Evolutionary conservation across 2,329 filamentous ascomycete genomes (phyloP), one percentile per base, ranked within the genome.

Genomic region (Sporothrix humicola): DNA sequence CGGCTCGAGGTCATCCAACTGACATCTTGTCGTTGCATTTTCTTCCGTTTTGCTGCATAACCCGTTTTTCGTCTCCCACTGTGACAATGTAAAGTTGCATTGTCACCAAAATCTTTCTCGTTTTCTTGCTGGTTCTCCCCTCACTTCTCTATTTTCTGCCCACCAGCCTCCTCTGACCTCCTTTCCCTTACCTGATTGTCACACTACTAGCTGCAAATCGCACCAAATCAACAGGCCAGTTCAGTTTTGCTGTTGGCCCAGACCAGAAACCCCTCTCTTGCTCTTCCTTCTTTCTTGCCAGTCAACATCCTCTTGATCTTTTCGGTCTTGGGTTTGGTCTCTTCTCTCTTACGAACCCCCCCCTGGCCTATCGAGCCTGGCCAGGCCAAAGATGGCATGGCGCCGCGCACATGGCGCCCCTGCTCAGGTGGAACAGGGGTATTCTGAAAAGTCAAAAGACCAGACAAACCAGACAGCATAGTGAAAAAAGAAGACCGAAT

Each of bases 371-470:
- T 17, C 58, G 17, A 48, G n/a, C 42, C 61, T 26, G 61, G 61
- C n/a, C 54, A 56, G 52, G 54, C 72, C 74, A 54, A 74, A 73
- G 65, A 63, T 20, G 66, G 66, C 72, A 72, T 74, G 74, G 74
- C 26, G 66, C 61, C 61, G 59, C 48, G 71, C 74, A 75, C 74
- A 74, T 74, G 74, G 74, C 74, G 66, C 63, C 74, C 74, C 71
- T 73, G 73, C 68, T n/a, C 23, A 10, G 31, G 71, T 61, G 71
- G 69, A 61, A 58, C 48, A 63, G 23, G 50, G 44, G 54, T 31
- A n/a, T 23, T 26, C 37, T 58, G 15, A n/a, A 17, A 56, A 50
- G 9, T 26, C 17, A 17, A 54, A 42, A 44, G 56, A 58, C 23
- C 58, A 52, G 8, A n/a, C 20, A 42, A n/a, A 54, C 17, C 9